phyloP scores from a whole-genome alignment of 176 grass and related monocot species.

The barley (Hordeum vulgare) region MorexV3_pseudomolecules_assembly NC_058523.1:518821879-518822378 shows the following conservation, averaged over 20 bases:
- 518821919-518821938: slow-evolving; percentile 65
- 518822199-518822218: not conserved
- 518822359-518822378: slow-evolving; percentile 33
- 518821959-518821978: slow-evolving; percentile 60
- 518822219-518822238: slow-evolving; percentile 27
- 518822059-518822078: slow-evolving; percentile 67
- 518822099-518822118: slow-evolving; percentile 71
- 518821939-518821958: slow-evolving; percentile 46
- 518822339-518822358: slow-evolving; percentile 48
- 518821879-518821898: slow-evolving; percentile 54
- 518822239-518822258: slow-evolving; percentile 59
- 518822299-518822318: slow-evolving; percentile 55
- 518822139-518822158: not conserved
- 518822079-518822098: slow-evolving; percentile 71
- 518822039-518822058: slow-evolving; percentile 77
- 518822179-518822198: not conserved
- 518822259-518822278: slow-evolving; percentile 46
- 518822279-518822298: slow-evolving; percentile 52
- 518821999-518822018: slow-evolving; percentile 65
- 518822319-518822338: slow-evolving; percentile 56
- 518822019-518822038: slow-evolving; percentile 85
- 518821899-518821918: slow-evolving; percentile 81
- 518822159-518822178: not conserved
- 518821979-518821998: slow-evolving; percentile 74
- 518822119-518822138: not conserved